These are phyloP conservation scores for Trichoderma polysporum DNA, from an alignment of 2,329 filamentous ascomycete genomes.

Conservation along the genomic window DNA sequence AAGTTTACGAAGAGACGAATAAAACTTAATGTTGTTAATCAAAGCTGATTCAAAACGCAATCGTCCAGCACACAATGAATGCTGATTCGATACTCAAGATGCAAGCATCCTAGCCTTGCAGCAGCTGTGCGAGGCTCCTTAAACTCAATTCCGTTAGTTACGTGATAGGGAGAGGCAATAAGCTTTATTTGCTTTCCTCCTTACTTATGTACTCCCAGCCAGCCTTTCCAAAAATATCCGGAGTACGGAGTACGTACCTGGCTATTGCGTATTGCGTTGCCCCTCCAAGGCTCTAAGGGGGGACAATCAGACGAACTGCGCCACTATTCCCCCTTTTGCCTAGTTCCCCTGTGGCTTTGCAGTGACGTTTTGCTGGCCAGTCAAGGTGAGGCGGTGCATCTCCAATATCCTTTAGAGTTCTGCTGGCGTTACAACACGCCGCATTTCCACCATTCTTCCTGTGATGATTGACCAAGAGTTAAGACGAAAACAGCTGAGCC, in stretches of 20 bases:
- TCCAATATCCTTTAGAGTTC: conserved; percentile 11
- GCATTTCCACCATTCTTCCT: conserved; percentile 16
- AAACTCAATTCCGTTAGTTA: background rate
- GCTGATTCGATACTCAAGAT: background rate
- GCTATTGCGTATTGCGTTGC: background rate
- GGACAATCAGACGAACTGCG: background rate
- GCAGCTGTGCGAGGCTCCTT: background rate
- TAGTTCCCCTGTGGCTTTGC: conserved; percentile 10
- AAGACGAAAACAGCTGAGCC: conserved; percentile 5
- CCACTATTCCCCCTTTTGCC: conserved; percentile 17
- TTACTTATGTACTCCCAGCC: too few species aligned
- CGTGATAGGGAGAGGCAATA: background rate
- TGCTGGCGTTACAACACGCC: conserved; percentile 17
- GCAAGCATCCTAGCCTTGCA: background rate
- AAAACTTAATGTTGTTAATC: background rate
- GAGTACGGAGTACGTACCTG: background rate
- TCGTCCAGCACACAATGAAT: background rate
- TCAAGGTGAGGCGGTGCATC: conserved; percentile 18
- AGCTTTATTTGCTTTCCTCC: background rate
- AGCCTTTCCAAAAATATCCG: too few species aligned
- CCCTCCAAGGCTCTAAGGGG: conserved; percentile 2
- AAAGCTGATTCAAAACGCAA: background rate
- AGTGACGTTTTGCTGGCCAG: conserved; percentile 14
- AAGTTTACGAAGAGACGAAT: conserved; percentile 8
- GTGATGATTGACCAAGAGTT: conserved; percentile 16